Percentiles rank a stretch among this genome's conserved stretches.
phyloP scores from a whole-genome alignment of 345 rosid genomes.

The Citrus sp. region DNA sequence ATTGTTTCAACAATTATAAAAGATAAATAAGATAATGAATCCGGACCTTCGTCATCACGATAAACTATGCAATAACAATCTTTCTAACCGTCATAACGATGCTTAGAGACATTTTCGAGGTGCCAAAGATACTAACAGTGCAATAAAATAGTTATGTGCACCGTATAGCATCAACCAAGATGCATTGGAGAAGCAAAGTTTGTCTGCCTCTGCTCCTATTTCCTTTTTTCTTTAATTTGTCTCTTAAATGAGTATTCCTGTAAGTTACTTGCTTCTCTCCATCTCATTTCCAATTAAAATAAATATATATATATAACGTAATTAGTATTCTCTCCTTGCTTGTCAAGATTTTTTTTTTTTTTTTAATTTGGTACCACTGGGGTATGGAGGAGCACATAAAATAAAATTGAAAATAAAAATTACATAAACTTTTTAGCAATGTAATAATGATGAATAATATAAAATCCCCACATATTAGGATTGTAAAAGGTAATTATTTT shows the following conservation, averaged over 20 bases:
- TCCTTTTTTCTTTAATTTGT: not conserved
- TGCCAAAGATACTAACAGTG: not conserved
- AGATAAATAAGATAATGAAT: not conserved
- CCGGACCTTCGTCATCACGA: not conserved
- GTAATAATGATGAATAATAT: not conserved
- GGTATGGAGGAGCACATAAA: not conserved
- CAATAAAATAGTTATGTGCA: not conserved
- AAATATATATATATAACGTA: not conserved
- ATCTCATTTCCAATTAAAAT: too few relatives aligned
- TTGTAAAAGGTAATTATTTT: too few relatives aligned
- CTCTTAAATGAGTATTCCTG: not conserved
- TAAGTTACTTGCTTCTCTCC: not conserved
- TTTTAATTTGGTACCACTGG: not conserved
- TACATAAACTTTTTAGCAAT: too few relatives aligned
- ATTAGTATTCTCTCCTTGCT: not conserved
- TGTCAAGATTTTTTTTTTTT: not conserved
- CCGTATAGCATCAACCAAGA: constrained; percentile 7
- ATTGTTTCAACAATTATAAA: not conserved
- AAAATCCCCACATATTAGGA: too few relatives aligned
- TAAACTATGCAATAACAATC: not conserved
- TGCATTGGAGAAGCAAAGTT: constrained; percentile 20
- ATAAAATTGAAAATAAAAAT: not conserved
- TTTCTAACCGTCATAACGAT: not conserved
- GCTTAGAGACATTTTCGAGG: not conserved
- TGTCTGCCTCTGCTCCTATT: not conserved